These are phyloP conservation scores for Botrytis deweyae DNA, from an alignment of 2,329 filamentous ascomycete species.

Conservation along the genomic window DNA sequence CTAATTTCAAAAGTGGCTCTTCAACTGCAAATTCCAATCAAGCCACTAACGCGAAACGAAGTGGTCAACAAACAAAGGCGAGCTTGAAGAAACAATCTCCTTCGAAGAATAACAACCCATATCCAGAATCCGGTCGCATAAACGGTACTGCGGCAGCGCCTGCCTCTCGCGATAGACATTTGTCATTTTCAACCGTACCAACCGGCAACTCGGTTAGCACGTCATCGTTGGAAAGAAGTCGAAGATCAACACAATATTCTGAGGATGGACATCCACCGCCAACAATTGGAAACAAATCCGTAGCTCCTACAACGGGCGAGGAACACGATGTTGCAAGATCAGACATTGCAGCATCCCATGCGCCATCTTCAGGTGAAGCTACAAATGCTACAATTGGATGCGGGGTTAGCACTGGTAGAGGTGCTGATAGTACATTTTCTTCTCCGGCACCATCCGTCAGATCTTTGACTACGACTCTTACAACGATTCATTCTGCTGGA, in stretches of 20 bases:
- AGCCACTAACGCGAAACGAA: constrained; percentile 45
- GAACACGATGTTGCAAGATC: constrained; percentile 66
- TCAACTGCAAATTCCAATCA: constrained; percentile 55
- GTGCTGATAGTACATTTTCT: constrained; percentile 75
- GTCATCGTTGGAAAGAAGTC: constrained; percentile 56
- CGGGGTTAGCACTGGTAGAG: constrained; percentile 64
- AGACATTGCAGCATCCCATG: constrained; percentile 73
- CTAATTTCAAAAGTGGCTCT: constrained; percentile 73
- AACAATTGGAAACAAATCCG: constrained; percentile 63
- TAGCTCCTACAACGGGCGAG: constrained; percentile 67
- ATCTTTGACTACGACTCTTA: constrained; percentile 79
- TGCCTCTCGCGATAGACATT: constrained; percentile 45
- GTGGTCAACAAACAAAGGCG: constrained; percentile 44
- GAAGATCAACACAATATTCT: constrained; percentile 61
- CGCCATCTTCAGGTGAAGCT: constrained; percentile 63
- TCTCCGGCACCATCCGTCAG: constrained; percentile 78
- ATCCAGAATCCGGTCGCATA: constrained; percentile 73
- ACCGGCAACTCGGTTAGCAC: constrained; percentile 49
- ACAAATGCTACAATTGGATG: constrained; percentile 70
- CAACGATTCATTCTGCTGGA: constrained; percentile 77
- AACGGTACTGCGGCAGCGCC: constrained; percentile 37
- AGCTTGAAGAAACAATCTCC: constrained; percentile 57
- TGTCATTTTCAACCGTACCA: constrained; percentile 57
- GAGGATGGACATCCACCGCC: constrained; percentile 59
- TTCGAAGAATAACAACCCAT: constrained; percentile 72